These are phyloP conservation scores for Ophiobolus disseminans DNA, from an alignment of 2,329 filamentous ascomycete genomes.

Conservation along the genomic window DNA sequence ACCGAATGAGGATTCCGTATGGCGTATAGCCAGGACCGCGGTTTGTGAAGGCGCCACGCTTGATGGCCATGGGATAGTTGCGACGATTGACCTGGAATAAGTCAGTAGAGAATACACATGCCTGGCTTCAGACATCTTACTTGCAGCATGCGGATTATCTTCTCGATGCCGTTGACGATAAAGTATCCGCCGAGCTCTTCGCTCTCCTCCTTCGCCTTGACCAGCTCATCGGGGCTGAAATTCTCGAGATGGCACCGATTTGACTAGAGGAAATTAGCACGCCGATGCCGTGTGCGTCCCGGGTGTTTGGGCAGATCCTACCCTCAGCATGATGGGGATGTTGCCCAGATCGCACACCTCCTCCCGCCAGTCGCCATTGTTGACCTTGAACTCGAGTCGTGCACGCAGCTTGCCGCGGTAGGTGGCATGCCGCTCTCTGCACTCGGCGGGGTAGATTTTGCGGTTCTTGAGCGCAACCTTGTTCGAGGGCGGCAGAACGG, in stretches of 20 bases:
- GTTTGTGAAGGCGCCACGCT: constrained; percentile 86
- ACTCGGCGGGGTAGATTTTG: constrained; percentile 89
- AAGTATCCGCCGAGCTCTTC: constrained; percentile 98
- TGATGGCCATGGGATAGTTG: constrained; percentile 95
- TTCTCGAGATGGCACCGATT: constrained; percentile 90
- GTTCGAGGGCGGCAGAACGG: constrained; percentile 79
- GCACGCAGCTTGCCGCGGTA: constrained; percentile 88
- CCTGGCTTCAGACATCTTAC: too few species aligned
- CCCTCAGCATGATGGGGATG: constrained; percentile 92
- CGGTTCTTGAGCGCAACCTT: constrained; percentile 80
- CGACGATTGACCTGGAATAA: constrained; percentile 87
- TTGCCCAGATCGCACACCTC: constrained; percentile 85
- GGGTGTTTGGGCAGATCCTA: constrained; percentile 51
- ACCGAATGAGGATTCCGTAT: constrained; percentile 89
- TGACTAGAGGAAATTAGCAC: constrained; percentile 62
- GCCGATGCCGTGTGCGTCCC: constrained; percentile 19
- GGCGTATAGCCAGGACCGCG: constrained; percentile 87
- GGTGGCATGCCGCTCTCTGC: constrained; percentile 88
- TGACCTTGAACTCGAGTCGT: constrained; percentile 84
- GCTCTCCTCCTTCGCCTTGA: constrained; percentile 89
- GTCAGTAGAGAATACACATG: too few species aligned
- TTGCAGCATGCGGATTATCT: constrained; percentile 91
- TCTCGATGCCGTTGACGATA: constrained; percentile 96
- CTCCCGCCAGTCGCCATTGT: constrained; percentile 83
- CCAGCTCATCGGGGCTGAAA: constrained; percentile 80